Percentiles rank a stretch among this genome's conserved stretches.
phyloP scores from a whole-genome alignment of 495 filamentous ascomycete genomes.

The Pseudomonodictys pantanalensis region DNA sequence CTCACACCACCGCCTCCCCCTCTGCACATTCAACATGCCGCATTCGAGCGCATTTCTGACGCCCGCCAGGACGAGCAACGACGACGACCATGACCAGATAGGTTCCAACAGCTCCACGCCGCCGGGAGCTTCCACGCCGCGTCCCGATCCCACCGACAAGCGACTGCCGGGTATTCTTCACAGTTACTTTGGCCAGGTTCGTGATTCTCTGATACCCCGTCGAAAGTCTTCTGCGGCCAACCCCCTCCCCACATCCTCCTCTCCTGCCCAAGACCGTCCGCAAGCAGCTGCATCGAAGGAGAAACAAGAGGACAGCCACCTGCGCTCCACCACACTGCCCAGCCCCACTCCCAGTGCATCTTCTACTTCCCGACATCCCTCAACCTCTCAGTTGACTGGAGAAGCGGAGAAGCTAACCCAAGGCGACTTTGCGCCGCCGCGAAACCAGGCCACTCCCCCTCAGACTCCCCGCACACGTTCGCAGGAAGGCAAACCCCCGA shows the following conservation, averaged over 20 bases:
- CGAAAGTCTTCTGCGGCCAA: slow-evolving; percentile 35
- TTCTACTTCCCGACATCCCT: slow-evolving; percentile 39
- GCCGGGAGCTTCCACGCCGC: slow-evolving; percentile 75
- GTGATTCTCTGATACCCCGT: slow-evolving; percentile 51
- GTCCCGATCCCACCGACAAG: slow-evolving; percentile 85
- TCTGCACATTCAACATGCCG: slow-evolving; percentile 3
- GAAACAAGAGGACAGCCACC: slow-evolving; percentile 43
- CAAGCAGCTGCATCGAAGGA: slow-evolving; percentile 8
- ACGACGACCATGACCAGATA: slow-evolving; percentile 74
- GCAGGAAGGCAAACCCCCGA: slow-evolving; percentile 48
- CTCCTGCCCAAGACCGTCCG: slow-evolving; percentile 9
- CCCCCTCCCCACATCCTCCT: slow-evolving; percentile 35
- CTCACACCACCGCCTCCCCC: not conserved
- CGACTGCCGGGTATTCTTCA: slow-evolving; percentile 82
- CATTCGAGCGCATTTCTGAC: slow-evolving; percentile 31
- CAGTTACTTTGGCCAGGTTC: slow-evolving; percentile 96
- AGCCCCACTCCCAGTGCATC: slow-evolving; percentile 47
- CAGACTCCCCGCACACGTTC: slow-evolving; percentile 85
- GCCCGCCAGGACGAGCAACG: slow-evolving; percentile 27
- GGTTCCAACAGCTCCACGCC: slow-evolving; percentile 75
- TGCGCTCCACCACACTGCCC: slow-evolving; percentile 55
- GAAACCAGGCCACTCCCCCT: slow-evolving; percentile 82
- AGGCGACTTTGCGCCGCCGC: slow-evolving; percentile 57
- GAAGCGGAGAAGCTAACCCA: slow-evolving; percentile 86
- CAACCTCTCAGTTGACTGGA: slow-evolving; percentile 57